Base-by-base conservation (phyloP, 768 basidiomycete species). In the Psilocybe cubensis region DNA sequence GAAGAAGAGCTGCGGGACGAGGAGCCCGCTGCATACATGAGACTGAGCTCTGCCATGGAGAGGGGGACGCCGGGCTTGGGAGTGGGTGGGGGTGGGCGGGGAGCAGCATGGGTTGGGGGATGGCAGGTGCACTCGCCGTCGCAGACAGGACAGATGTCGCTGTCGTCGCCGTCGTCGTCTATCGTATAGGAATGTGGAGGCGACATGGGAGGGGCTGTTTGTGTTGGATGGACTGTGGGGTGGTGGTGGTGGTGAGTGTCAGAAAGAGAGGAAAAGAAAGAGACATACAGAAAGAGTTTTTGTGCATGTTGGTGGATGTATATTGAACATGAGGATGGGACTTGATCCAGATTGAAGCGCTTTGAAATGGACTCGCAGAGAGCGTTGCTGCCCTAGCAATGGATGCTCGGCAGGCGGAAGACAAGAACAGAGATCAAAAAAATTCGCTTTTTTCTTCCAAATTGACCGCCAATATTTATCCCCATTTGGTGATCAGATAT, bases 121-220 rank as follows among this genome's bases (percentile, higher is more conserved):
- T 75, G 71, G 80, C 91, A 93, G 27, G 89, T 92, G 79, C 91
- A 94, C 68, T 91, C 87, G 68, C 89, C 87, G 79, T 93, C 92
- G 89, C 91, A 94, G 62, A 93, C 90, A 7, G 91, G 91, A 72
- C 91, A 94, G 55, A 93, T 91, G 71, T 92, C 88, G 83, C 84
- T 83, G 80, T 91, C 89, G 69, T 92, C 91, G 73, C 89, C 87
- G 76, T 86, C 84, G 74, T 81, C 78, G 58, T 51, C 83, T 77
- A 81, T 76, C 79, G 85, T 87, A 86, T 84, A 77, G 78, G 83
- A 74, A 79, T 83, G 80, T 84, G 85, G 74, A 84, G 79, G 74
- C 79, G 86, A 77, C 86, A 88, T 85, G 77, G 79, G 60, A 76
- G 80, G 72, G 80, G 83, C 75, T 71, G 80, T 77, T 73, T 78